Conservation (phyloP, 2,329 filamentous ascomycete genomes). For the Arthrinium phaeospermum region DNA sequence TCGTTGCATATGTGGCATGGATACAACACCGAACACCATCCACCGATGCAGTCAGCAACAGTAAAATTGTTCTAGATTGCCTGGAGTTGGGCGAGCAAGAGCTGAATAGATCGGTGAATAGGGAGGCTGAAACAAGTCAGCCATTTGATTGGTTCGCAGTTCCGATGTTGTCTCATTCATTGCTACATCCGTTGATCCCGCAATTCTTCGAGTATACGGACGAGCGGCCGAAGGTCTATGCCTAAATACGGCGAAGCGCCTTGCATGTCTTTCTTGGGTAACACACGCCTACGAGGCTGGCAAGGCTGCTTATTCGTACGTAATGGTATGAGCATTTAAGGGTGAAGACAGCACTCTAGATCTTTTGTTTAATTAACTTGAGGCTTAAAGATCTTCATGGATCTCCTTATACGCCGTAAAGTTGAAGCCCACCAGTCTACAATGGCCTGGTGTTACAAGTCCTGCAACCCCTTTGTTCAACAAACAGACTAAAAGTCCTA, state of each 20-base stretch:
- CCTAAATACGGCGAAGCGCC: not conserved
- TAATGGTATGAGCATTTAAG: not conserved
- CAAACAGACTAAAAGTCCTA: not conserved
- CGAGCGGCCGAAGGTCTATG: not conserved
- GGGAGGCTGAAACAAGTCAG: not conserved
- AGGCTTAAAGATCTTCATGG: too few relatives aligned
- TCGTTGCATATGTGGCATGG: too few relatives aligned
- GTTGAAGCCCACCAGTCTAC: too few relatives aligned
- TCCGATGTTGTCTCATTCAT: not conserved
- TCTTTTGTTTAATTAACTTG: too few relatives aligned
- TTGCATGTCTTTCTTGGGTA: not conserved
- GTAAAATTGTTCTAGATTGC: not conserved
- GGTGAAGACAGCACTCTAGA: too few relatives aligned
- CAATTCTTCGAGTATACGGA: not conserved
- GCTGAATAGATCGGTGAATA: not conserved
- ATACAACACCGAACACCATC: not conserved
- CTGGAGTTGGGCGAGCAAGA: not conserved
- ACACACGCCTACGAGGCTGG: not conserved
- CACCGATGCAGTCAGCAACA: not conserved
- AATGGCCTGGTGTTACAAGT: too few relatives aligned
- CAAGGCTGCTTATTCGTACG: not conserved
- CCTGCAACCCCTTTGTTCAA: not conserved
- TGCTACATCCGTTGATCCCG: not conserved
- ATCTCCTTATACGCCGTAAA: too few relatives aligned
- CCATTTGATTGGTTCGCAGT: not conserved